These are phyloP conservation scores for Secale cereale DNA, from an alignment of 176 grass and related monocot genomes.

Conservation along the genomic window DNA sequence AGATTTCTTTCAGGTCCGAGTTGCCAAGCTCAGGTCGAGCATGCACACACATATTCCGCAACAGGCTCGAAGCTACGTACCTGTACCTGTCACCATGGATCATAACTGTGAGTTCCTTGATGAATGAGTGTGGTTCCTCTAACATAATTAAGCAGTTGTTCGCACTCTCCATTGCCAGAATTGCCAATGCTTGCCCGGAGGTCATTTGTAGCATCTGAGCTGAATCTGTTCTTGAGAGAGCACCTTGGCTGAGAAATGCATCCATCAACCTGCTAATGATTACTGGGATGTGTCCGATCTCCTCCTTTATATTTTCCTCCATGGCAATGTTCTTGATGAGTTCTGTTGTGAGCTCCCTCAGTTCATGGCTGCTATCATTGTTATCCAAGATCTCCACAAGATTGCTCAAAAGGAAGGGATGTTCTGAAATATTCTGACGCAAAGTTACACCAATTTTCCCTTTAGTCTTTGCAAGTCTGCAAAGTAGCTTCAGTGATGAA, in stretches of 20 bases:
- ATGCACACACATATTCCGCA: not conserved
- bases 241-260: not conserved
- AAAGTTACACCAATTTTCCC: not conserved
- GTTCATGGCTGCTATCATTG: not conserved
- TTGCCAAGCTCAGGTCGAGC: not conserved
- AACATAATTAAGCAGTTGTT: constrained; percentile 21
- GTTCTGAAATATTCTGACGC: not conserved
- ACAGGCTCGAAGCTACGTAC: constrained; percentile 16
- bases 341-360: not conserved
- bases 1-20: not conserved
- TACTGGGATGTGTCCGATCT: not conserved
- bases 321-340: constrained; percentile 17
- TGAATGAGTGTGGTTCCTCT: not conserved
- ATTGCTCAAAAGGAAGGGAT: constrained; percentile 22
- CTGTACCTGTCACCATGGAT: not conserved
- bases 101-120: not conserved
- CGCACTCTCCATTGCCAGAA: constrained; percentile 3
- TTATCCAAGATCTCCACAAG: not conserved
- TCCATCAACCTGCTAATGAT: not conserved
- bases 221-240: not conserved
- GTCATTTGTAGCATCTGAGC: not conserved
- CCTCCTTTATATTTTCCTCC: not conserved
- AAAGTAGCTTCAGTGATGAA: constrained; percentile 12
- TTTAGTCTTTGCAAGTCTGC: not conserved
- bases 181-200: not conserved